These are phyloP conservation scores for Eutrema yunnanense DNA, from an alignment of 345 rosid genomes.

Conservation along the genomic window DNA sequence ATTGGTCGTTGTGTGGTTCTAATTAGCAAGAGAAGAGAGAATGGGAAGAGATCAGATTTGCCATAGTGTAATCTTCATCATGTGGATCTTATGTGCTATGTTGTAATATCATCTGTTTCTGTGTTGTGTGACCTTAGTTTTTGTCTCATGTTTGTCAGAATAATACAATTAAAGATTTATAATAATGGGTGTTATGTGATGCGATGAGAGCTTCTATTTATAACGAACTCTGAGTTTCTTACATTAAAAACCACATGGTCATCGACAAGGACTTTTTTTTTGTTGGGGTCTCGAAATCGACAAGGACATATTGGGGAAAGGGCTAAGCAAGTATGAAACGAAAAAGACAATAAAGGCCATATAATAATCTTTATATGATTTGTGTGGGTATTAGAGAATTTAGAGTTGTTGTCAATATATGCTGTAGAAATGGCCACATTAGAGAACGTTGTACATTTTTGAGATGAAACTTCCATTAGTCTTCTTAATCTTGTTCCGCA, in stretches of 20 bases:
- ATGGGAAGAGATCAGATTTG: conserved; percentile 8
- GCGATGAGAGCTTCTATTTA: background rate
- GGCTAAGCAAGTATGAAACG: conserved; percentile 7
- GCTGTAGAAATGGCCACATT: conserved; percentile 15
- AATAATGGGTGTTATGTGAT: background rate
- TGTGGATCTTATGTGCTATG: conserved; percentile 27
- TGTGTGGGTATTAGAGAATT: background rate
- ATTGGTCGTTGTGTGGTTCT: conserved; percentile 27
- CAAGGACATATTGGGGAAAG: background rate
- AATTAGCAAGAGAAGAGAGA: conserved; percentile 11
- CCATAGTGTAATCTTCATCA: conserved; percentile 10
- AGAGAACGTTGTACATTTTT: background rate
- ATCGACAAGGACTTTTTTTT: too few relatives aligned
- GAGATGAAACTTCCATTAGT: too few relatives aligned
- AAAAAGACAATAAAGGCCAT: background rate
- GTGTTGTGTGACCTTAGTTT: conserved; percentile 11
- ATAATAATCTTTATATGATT: background rate
- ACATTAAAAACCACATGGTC: background rate
- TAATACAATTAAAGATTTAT: conserved; percentile 13
- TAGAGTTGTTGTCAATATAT: conserved; percentile 6
- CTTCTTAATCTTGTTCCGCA: too few relatives aligned
- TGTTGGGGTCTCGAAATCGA: too few relatives aligned
- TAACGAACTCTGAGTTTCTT: background rate
- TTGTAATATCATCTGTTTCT: conserved; percentile 17
- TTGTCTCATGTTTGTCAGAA: conserved; percentile 20